These are phyloP conservation scores for Vitis amurensis DNA, from an alignment of 164 flowering plant species.

Conservation along the genomic window DNA sequence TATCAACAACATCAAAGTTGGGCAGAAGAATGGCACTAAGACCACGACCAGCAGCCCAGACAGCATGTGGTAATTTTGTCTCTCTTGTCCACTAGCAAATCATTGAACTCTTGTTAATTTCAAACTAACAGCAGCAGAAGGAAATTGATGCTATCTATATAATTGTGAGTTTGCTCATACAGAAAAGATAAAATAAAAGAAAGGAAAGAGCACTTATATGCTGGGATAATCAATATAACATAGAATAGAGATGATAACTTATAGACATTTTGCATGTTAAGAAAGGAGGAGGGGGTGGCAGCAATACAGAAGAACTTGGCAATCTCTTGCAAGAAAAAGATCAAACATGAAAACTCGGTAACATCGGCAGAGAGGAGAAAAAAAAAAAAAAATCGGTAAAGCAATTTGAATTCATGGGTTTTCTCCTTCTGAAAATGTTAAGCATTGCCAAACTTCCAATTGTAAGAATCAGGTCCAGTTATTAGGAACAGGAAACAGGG, in stretches of 20 bases:
- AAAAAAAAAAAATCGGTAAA: neutral
- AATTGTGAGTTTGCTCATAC: neutral
- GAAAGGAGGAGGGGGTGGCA: neutral
- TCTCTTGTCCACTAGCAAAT: slow-evolving; percentile 81
- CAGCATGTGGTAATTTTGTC: slow-evolving; percentile 90
- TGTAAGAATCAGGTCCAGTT: too few species aligned
- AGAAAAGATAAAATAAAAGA: too few species aligned
- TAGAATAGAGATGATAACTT: neutral
- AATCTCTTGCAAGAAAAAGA: neutral
- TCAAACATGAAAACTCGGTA: neutral
- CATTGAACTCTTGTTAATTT: slow-evolving; percentile 11
- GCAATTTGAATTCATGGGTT: too few species aligned
- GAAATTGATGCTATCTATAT: slow-evolving; percentile 1
- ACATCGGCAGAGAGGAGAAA: neutral
- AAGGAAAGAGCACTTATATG: neutral
- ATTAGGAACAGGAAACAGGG: too few species aligned
- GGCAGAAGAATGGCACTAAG: slow-evolving; percentile 83
- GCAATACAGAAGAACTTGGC: neutral
- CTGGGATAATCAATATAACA: neutral
- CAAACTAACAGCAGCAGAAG: slow-evolving; percentile 1
- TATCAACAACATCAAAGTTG: slow-evolving; percentile 85
- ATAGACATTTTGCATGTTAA: neutral
- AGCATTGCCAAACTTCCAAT: too few species aligned
- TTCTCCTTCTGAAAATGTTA: too few species aligned
- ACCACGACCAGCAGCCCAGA: slow-evolving; percentile 99